A percentile compares a stretch with the other conserved stretches of the same genome.
Conservation (phyloP, 805 yeast genomes). For the Ogataea henricii region DNA sequence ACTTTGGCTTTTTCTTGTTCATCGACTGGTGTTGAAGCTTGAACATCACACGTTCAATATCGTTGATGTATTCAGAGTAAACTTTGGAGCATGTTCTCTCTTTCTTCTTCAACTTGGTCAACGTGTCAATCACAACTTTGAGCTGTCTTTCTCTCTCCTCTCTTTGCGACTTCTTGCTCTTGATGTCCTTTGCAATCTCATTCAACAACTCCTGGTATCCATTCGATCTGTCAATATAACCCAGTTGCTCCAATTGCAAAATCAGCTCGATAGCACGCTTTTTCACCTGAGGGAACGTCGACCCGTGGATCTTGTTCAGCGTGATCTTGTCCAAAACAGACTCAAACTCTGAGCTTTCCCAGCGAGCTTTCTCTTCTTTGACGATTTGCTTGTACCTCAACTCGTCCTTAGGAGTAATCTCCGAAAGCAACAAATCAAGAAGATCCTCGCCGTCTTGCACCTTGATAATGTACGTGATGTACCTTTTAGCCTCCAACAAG, state of each 20-base stretch:
- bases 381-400: slow-evolving; percentile 57
- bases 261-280: slow-evolving; percentile 72
- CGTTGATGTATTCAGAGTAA: slow-evolving; percentile 47
- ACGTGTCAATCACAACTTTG: slow-evolving; percentile 43
- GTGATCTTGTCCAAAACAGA: slow-evolving; percentile 39
- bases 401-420: slow-evolving; percentile 73
- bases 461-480: slow-evolving; percentile 77
- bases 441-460: slow-evolving; percentile 80
- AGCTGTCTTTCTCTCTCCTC: slow-evolving; percentile 43
- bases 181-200: slow-evolving; percentile 81
- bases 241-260: slow-evolving; percentile 70
- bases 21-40: slow-evolving; percentile 47
- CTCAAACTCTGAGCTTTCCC: slow-evolving; percentile 20
- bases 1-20: slow-evolving; percentile 42
- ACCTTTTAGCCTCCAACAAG: slow-evolving; percentile 77
- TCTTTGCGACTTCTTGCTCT: slow-evolving; percentile 46
- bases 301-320: slow-evolving; percentile 39
- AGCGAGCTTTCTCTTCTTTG: slow-evolving; percentile 43
- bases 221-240: slow-evolving; percentile 63
- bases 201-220: slow-evolving; percentile 79
- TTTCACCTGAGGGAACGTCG: slow-evolving; percentile 74
- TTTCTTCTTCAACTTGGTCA: slow-evolving; percentile 45
- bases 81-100: slow-evolving; percentile 47
- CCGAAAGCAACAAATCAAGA: slow-evolving; percentile 50
- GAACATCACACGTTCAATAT: slow-evolving; percentile 46